phyloP scores from a whole-genome alignment of 2,329 filamentous ascomycete genomes.

The Acrocalymma vagum region DNA sequence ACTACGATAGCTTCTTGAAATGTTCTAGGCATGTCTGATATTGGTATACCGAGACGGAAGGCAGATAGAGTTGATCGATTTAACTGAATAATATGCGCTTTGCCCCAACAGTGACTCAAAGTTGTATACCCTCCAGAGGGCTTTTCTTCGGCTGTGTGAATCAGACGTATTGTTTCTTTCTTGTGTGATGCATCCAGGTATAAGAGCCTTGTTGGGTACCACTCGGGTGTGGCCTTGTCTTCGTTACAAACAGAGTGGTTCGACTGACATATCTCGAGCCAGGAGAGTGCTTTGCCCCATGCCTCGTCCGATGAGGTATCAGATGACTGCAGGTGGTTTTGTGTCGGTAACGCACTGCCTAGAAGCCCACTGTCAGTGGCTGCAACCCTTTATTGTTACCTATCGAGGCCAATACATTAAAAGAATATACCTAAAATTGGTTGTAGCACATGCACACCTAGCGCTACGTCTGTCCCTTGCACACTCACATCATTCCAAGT shows the following conservation, averaged over 20 bases:
- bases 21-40: conserved; percentile 14
- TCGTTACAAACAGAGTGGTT: conserved; percentile 4
- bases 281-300: too few relatives aligned
- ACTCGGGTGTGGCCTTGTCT: background rate
- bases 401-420: too few relatives aligned
- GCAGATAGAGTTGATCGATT: background rate
- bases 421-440: too few relatives aligned
- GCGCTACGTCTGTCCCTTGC: too few relatives aligned
- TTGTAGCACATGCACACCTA: too few relatives aligned
- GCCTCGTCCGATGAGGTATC: too few relatives aligned
- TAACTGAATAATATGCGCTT: conserved; percentile 5
- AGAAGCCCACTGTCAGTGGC: too few relatives aligned
- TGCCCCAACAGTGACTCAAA: conserved; percentile 17
- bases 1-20: conserved; percentile 27
- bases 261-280: conserved; percentile 2
- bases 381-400: too few relatives aligned
- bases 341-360: too few relatives aligned
- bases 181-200: background rate
- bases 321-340: too few relatives aligned
- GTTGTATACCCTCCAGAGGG: conserved; percentile 9
- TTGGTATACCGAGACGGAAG: background rate
- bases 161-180: conserved; percentile 1
- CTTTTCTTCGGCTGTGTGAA: conserved; percentile 4
- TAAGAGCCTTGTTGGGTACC: conserved; percentile 17
- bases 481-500: too few relatives aligned